Conservation (phyloP, 345 rosid species). For the Camelina laxa region DNA sequence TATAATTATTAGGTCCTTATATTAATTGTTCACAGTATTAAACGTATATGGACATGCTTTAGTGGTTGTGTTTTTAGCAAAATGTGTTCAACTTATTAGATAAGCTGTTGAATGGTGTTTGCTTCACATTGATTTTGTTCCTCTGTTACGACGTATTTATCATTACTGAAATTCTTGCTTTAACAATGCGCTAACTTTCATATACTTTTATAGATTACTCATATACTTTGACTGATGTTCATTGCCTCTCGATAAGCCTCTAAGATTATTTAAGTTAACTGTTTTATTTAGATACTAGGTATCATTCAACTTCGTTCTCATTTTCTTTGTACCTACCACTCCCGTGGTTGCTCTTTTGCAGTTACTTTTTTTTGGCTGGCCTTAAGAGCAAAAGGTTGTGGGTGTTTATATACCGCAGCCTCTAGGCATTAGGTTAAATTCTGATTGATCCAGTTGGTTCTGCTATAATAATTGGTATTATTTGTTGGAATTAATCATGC, state of each 20-base stretch:
- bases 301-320: constrained; percentile 6
- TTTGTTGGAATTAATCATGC: not conserved
- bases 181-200: not conserved
- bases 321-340: constrained; percentile 11
- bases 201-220: constrained; percentile 3
- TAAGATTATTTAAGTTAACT: constrained; percentile 2
- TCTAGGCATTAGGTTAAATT: constrained; percentile 10
- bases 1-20: not conserved
- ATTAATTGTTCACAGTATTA: constrained; percentile 4
- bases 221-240: not conserved
- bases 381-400: constrained; percentile 1
- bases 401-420: constrained; percentile 8
- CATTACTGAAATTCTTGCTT: constrained; percentile 12
- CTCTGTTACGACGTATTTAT: constrained; percentile 8
- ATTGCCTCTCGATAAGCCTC: constrained; percentile 10
- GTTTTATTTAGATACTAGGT: not conserved
- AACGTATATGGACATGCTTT: constrained; percentile 22
- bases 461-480: not conserved
- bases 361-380: constrained; percentile 18
- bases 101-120: constrained; percentile 4
- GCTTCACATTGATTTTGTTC: constrained; percentile 10
- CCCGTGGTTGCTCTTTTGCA: constrained; percentile 9
- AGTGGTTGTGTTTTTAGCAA: constrained; percentile 18
- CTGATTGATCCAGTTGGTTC: not conserved
- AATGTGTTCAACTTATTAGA: constrained; percentile 12